Conservation (phyloP, 495 filamentous ascomycete species). For the Thozetella sp. region DNA sequence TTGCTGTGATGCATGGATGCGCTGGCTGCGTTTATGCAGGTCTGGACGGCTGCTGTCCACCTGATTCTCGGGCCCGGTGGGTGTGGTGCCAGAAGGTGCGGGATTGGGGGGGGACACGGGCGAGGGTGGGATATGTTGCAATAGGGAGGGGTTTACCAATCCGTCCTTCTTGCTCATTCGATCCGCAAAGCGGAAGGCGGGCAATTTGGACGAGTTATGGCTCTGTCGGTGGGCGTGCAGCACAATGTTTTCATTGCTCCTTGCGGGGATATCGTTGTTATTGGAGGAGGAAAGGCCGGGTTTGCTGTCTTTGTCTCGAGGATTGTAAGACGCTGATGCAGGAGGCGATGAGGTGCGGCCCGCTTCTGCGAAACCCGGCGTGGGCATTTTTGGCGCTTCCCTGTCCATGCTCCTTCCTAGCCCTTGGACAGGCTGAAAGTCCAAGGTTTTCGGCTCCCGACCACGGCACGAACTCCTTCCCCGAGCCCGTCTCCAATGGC, state of each 20-base stretch:
- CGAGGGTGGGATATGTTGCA: conserved; percentile 40
- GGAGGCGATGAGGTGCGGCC: conserved; percentile 13
- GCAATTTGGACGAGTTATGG: conserved; percentile 51
- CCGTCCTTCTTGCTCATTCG: conserved; percentile 35
- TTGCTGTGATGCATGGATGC: conserved; percentile 21
- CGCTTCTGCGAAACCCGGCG: conserved; percentile 18
- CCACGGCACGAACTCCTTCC: not conserved
- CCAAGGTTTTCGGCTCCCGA: not conserved
- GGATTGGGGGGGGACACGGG: conserved; percentile 32
- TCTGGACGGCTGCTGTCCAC: conserved; percentile 19
- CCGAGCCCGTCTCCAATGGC: not conserved
- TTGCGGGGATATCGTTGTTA: conserved; percentile 10
- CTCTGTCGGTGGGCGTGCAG: conserved; percentile 47
- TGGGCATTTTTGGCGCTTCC: conserved; percentile 9
- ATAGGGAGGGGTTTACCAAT: conserved; percentile 31
- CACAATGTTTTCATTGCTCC: conserved; percentile 22
- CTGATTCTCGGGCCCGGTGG: conserved; percentile 17
- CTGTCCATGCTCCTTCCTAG: not conserved
- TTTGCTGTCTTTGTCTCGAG: conserved; percentile 12
- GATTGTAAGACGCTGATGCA: conserved; percentile 13
- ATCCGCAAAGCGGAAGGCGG: conserved; percentile 50
- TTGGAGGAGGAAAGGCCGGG: conserved; percentile 1
- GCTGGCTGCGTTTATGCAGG: conserved; percentile 25
- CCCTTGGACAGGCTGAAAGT: not conserved
- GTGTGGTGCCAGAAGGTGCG: conserved; percentile 5